Evolutionary conservation across 2,329 filamentous ascomycete species (phyloP).

Genomic region (Metarhizium robertsii): DNA sequence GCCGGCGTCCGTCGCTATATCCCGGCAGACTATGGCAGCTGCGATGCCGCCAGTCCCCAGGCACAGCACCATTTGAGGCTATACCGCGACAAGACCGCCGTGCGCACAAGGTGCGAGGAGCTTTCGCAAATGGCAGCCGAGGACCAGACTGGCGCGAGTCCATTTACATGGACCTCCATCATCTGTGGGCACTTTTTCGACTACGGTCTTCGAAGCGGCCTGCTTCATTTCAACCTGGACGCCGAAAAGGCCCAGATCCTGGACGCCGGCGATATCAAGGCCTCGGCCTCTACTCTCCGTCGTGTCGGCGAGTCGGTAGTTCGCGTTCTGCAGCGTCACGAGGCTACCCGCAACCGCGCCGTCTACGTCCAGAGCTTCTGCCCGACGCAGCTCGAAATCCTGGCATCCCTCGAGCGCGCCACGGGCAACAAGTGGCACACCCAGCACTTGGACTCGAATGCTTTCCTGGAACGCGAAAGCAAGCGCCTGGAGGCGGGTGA

Average conservation of each 20-base stretch:
- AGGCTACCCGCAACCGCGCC: conserved; percentile 40
- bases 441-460: conserved; percentile 24
- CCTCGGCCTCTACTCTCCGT: conserved; percentile 39
- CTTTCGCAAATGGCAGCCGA: conserved; percentile 20
- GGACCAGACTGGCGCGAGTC: background rate
- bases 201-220: conserved; percentile 33
- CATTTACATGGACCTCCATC: conserved; percentile 41
- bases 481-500: conserved; percentile 27
- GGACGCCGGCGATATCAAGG: conserved; percentile 39
- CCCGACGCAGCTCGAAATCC: conserved; percentile 36
- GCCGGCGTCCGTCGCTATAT: conserved; percentile 54
- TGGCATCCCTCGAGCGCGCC: conserved; percentile 39
- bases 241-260: conserved; percentile 33
- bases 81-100: conserved; percentile 24
- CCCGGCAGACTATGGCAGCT: conserved; percentile 46
- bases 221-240: conserved; percentile 34
- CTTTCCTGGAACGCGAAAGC: conserved; percentile 29
- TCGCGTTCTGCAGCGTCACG: conserved; percentile 36
- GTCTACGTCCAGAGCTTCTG: conserved; percentile 38
- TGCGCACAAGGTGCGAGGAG: conserved; percentile 21
- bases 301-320: conserved; percentile 40
- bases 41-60: conserved; percentile 26
- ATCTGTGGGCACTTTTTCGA: conserved; percentile 37
- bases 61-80: conserved; percentile 21
- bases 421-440: conserved; percentile 31